These are phyloP conservation scores for Deinandra increscens DNA, from an alignment of 129 eudicot species.

Conservation along the genomic window DNA sequence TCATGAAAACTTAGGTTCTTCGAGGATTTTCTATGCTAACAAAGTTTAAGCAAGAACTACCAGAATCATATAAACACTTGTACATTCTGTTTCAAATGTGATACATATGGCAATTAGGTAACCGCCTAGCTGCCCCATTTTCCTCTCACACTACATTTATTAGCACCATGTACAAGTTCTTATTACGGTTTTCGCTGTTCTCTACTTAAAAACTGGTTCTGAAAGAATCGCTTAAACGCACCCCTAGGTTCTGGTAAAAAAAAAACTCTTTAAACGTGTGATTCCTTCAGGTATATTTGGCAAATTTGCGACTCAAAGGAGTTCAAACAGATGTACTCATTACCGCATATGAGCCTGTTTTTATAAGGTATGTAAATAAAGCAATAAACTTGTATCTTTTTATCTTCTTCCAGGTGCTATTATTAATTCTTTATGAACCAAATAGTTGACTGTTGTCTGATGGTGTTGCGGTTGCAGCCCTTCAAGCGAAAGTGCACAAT, in stretches of 20 bases:
- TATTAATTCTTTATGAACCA: conserved; percentile 11
- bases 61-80: too few relatives aligned
- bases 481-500: conserved; percentile 76
- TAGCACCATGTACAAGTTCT: too few relatives aligned
- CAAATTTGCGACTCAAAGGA: conserved; percentile 85
- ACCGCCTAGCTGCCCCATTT: too few relatives aligned
- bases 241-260: not conserved
- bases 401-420: not conserved
- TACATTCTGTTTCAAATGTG: too few relatives aligned
- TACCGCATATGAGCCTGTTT: conserved; percentile 79
- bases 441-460: not conserved
- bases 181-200: too few relatives aligned
- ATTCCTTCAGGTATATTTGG: conserved; percentile 62
- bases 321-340: conserved; percentile 81
- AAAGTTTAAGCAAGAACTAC: too few relatives aligned
- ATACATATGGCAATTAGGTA: too few relatives aligned
- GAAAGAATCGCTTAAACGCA: too few relatives aligned
- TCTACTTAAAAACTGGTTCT: too few relatives aligned
- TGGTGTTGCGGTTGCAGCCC: conserved; percentile 56
- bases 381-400: not conserved
- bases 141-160: too few relatives aligned
- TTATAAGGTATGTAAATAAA: conserved; percentile 72
- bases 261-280: not conserved
- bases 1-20: too few relatives aligned
- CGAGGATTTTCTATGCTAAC: too few relatives aligned